phyloP scores from a whole-genome alignment of 1,284 basidiomycete genomes.

The Cutaneotrichosporon dermatis region DNA sequence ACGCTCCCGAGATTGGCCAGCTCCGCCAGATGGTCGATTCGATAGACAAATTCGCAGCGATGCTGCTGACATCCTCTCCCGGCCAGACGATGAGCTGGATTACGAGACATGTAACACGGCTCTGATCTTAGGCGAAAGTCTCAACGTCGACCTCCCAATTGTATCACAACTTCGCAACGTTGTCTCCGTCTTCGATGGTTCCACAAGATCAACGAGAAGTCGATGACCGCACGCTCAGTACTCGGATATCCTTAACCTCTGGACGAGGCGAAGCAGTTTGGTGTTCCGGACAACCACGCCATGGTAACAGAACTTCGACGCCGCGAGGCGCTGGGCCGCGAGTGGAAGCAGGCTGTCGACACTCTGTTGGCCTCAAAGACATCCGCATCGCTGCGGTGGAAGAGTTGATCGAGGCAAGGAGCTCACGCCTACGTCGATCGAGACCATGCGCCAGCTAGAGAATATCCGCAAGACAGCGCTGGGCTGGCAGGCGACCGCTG shows the following conservation, averaged over 20 bases:
- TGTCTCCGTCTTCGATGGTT: constrained; percentile 42
- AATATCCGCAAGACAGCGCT: constrained; percentile 32
- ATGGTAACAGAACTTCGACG: constrained; percentile 30
- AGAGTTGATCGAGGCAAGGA: constrained; percentile 29
- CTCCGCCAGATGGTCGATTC: constrained; percentile 34
- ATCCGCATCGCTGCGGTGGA: constrained; percentile 29
- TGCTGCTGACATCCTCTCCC: constrained; percentile 29
- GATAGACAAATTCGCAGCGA: constrained; percentile 38
- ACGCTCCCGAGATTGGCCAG: constrained; percentile 43
- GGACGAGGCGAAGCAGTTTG: constrained; percentile 32
- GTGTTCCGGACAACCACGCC: constrained; percentile 30
- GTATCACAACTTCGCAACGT: constrained; percentile 31
- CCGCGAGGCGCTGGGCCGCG: constrained; percentile 23
- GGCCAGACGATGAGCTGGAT: constrained; percentile 33
- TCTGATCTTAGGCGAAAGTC: constrained; percentile 39
- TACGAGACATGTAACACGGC: constrained; percentile 32
- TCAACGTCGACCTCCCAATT: constrained; percentile 45
- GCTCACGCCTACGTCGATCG: constrained; percentile 27
- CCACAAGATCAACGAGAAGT: constrained; percentile 39
- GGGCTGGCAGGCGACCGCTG: constrained; percentile 35
- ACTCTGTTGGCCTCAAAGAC: constrained; percentile 19
- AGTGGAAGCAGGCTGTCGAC: constrained; percentile 27
- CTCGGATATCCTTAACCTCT: constrained; percentile 35
- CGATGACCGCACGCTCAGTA: constrained; percentile 43
- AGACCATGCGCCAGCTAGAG: constrained; percentile 36